Evolutionary conservation across 768 basidiomycete genomes (phyloP).

Genomic region (Trametes meyenii): DNA sequence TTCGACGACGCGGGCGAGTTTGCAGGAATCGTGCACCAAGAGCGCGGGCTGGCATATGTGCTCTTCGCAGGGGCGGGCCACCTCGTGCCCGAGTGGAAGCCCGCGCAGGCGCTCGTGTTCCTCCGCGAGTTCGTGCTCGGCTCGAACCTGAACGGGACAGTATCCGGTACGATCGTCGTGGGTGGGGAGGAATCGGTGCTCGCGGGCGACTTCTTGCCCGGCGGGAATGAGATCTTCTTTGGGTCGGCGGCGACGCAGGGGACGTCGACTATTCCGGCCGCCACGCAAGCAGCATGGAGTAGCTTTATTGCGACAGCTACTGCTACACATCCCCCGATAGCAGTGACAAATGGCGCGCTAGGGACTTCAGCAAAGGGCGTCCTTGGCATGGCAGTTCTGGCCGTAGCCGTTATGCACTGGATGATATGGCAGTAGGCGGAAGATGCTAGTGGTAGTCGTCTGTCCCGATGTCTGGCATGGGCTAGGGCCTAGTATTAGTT

Average conservation of each 20-base stretch:
- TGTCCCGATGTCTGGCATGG: too few relatives aligned
- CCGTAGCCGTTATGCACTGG: not conserved
- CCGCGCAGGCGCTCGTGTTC: conserved; percentile 61
- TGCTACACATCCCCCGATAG: conserved; percentile 9
- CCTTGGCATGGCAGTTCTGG: not conserved
- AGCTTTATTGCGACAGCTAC: conserved; percentile 34
- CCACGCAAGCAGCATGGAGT: conserved; percentile 36
- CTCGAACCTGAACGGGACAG: conserved; percentile 58
- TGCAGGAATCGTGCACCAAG: conserved; percentile 74
- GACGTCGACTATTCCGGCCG: conserved; percentile 32
- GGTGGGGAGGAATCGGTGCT: conserved; percentile 56
- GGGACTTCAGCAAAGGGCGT: not conserved
- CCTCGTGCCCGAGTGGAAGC: conserved; percentile 41
- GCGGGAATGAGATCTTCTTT: conserved; percentile 57
- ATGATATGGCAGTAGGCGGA: too few relatives aligned
- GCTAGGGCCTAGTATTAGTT: too few relatives aligned
- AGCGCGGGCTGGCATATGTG: conserved; percentile 56
- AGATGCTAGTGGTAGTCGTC: too few relatives aligned
- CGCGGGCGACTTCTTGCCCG: conserved; percentile 49
- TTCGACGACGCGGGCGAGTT: conserved; percentile 57
- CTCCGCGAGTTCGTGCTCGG: conserved; percentile 71
- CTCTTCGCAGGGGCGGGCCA: conserved; percentile 46
- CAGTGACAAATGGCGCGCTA: not conserved
- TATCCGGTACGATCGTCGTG: conserved; percentile 44
- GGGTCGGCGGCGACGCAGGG: conserved; percentile 41